Base-by-base conservation (phyloP, 164 flowering plant species). In the Tinospora cordifolia region DNA sequence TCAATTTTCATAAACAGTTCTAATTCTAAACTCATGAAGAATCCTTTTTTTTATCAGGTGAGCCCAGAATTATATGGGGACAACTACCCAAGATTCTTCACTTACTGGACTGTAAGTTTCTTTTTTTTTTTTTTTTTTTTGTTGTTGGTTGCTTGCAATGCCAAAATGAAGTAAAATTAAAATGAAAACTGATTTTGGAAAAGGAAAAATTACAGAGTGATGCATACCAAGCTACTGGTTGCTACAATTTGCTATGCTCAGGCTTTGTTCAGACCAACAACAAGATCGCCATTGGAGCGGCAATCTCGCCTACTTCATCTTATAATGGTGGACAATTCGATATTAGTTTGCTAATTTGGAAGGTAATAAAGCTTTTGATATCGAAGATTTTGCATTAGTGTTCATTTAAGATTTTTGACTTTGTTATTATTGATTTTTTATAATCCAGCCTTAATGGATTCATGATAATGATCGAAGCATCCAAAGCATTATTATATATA, bases 41-140 rank as follows among this genome's bases (percentile, higher is more conserved):
- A 30, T 30, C 2, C 4, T 26, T 21, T 66, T 75, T 72, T 30
- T 75, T n/a, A n/a, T 67, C 94, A 95, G 99, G 92, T 91, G 25
- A 95, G 93, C 77, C 99, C 99, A 21, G 96, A 89, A 70, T 69
- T 92, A 57, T 95, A 91, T 77, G 99, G 99, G 39, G 99, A 92
- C 78, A 84, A 79, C 69, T 80, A 84, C 60, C 98, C 99, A 11
- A 81, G 99, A 69, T 95, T 95, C 83, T 95, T 95, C 88, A 95
- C 97, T 59, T 95, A 95, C 58, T 95, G 99, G 99, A 95, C 98
- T 6, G 99, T 95, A 79, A 83, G 97, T 81, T 57, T 46, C 19
- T 13, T 69, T 21, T 47, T 47, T 47, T 47, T 47, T 14, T 13
- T 13, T 4, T 47, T n/a, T n/a, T n/a, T n/a, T n/a, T n/a, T n/a